Evolutionary conservation across 305 asterid genomes (phyloP).

Genomic region (Plantago lanceolata): DNA sequence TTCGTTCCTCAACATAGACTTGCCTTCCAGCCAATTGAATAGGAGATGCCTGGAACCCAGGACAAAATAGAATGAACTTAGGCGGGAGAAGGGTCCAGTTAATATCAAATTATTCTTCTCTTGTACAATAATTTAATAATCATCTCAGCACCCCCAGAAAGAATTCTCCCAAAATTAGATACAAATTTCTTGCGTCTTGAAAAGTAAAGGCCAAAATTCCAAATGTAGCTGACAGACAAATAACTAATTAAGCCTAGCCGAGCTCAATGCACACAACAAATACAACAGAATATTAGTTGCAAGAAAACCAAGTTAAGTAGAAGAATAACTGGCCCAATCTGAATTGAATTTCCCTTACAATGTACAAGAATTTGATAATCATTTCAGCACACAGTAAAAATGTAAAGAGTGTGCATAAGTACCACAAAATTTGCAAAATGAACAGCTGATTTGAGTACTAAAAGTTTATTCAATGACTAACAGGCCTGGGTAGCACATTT

Average conservation of each 20-base stretch:
- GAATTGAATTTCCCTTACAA: too few species aligned
- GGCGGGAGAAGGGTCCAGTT: background rate
- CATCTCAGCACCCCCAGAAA: background rate
- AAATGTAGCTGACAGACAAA: too few species aligned
- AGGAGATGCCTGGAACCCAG: conserved; percentile 22
- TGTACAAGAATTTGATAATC: too few species aligned
- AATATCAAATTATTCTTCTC: background rate
- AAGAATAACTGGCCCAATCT: too few species aligned
- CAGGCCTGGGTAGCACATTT: too few species aligned
- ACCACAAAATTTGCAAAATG: too few species aligned
- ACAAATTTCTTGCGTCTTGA: background rate
- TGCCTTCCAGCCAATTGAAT: conserved; percentile 63
- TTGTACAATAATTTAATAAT: background rate
- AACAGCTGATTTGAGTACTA: too few species aligned
- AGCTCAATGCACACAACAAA: background rate
- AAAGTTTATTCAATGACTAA: too few species aligned
- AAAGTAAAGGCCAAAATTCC: too few species aligned
- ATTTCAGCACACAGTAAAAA: too few species aligned
- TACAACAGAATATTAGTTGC: background rate
- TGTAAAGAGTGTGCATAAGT: too few species aligned
- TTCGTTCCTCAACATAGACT: conserved; percentile 76
- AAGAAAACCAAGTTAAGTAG: background rate
- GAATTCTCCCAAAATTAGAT: background rate
- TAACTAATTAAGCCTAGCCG: background rate
- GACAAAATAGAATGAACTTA: background rate